phyloP scores from a whole-genome alignment of 208 protist species.

The Leishmania guyanensis region DNA sequence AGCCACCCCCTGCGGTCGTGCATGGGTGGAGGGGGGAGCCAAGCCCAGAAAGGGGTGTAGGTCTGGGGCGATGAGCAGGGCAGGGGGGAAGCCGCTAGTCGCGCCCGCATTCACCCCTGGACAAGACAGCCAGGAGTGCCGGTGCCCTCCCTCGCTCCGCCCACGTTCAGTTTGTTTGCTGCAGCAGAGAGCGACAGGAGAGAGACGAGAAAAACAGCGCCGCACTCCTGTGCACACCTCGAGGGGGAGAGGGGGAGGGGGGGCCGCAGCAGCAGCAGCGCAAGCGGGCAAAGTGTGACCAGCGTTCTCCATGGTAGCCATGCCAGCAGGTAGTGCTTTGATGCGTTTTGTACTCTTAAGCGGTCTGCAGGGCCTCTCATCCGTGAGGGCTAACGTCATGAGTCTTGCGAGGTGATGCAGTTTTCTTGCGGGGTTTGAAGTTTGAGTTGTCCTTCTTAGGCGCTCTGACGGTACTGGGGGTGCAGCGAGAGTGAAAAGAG shows the following conservation, averaged over 20 bases:
- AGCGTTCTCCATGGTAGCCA: background rate
- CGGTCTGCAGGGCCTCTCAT: too few species aligned
- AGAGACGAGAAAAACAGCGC: background rate
- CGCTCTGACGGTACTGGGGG: too few species aligned
- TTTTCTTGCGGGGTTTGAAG: too few species aligned
- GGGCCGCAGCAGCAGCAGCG: background rate
- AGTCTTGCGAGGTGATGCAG: too few species aligned
- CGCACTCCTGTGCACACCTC: background rate
- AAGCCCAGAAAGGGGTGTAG: background rate
- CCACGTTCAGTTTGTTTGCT: background rate
- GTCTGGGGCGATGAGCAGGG: background rate
- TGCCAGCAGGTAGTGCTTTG: background rate
- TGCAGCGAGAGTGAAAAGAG: too few species aligned
- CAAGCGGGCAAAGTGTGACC: background rate
- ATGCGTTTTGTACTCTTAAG: too few species aligned
- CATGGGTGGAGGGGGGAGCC: background rate
- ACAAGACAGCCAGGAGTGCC: background rate
- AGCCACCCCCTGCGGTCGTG: background rate
- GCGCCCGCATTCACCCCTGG: background rate
- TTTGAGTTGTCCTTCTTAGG: too few species aligned
- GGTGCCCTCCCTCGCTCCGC: background rate
- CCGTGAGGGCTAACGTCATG: too few species aligned
- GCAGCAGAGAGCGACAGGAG: background rate
- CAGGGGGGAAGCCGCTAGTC: background rate
- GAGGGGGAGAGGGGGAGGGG: background rate